Percentiles rank a stretch among this genome's conserved stretches.
phyloP scores from a whole-genome alignment of 768 basidiomycete genomes.

The Russula sp. region DNA sequence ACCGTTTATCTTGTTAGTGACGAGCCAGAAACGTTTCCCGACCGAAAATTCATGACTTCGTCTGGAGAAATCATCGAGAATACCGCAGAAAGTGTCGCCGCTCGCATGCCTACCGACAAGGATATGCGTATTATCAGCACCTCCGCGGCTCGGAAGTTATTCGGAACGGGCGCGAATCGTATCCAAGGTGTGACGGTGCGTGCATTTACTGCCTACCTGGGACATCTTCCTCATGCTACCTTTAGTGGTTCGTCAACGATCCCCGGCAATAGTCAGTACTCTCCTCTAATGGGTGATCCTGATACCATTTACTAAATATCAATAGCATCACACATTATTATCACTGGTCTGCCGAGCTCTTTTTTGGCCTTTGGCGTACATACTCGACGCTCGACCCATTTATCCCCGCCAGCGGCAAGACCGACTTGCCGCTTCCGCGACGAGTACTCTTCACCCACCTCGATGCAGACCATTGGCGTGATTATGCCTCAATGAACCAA shows the following conservation, averaged over 20 bases:
- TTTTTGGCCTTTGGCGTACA: conserved; percentile 90
- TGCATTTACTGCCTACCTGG: conserved; percentile 27
- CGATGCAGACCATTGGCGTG: conserved; percentile 79
- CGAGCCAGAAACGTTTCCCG: conserved; percentile 62
- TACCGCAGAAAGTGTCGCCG: conserved; percentile 50
- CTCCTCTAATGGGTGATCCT: not conserved
- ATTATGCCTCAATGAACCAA: conserved; percentile 90
- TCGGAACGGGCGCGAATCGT: conserved; percentile 67
- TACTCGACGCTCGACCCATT: conserved; percentile 74
- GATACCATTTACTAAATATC: conserved; percentile 6
- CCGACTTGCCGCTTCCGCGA: conserved; percentile 67
- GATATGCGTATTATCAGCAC: conserved; percentile 77
- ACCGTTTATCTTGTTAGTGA: conserved; percentile 81
- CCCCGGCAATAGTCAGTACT: conserved; percentile 73
- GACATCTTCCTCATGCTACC: not conserved
- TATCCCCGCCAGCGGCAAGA: conserved; percentile 64
- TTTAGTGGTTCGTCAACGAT: conserved; percentile 78
- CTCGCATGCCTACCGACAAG: conserved; percentile 70
- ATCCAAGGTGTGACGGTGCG: conserved; percentile 76
- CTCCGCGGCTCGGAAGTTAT: conserved; percentile 60
- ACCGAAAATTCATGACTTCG: conserved; percentile 66
- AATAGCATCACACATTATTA: conserved; percentile 86
- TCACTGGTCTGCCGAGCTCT: conserved; percentile 89
- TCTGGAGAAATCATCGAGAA: conserved; percentile 59
- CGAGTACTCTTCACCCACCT: conserved; percentile 75